phyloP scores from a whole-genome alignment of 1,284 basidiomycete genomes.

The Somion occarium region DNA sequence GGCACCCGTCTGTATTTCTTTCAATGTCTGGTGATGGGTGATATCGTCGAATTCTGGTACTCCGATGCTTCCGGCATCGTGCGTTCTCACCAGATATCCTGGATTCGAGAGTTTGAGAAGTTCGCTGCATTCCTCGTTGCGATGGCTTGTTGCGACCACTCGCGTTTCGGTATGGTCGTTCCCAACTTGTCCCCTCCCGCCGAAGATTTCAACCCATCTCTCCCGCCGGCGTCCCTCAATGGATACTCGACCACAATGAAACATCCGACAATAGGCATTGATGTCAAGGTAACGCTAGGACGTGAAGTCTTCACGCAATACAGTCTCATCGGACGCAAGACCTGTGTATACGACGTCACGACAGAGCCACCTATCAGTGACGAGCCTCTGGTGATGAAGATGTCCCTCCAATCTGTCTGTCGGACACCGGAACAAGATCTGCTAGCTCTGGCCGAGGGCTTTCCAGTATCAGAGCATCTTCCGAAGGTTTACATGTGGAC shows the following conservation, averaged over 20 bases:
- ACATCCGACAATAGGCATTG: background rate
- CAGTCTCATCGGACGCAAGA: background rate
- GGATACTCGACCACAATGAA: background rate
- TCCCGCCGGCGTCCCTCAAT: background rate
- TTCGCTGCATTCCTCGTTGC: conserved; percentile 4
- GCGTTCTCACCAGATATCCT: background rate
- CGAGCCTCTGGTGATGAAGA: background rate
- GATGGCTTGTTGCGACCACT: background rate
- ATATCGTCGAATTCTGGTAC: conserved; percentile 3
- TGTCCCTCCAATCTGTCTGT: background rate
- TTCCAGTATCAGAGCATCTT: conserved; percentile 3
- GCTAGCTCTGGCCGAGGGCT: background rate
- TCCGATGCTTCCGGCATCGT: conserved; percentile 6
- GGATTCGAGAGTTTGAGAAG: conserved; percentile 7
- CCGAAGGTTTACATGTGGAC: conserved; percentile 5
- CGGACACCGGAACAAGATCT: conserved; percentile 3
- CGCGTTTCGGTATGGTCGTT: background rate
- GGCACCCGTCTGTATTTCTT: background rate
- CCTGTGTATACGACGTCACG: conserved; percentile 6
- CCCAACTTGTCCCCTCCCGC: background rate
- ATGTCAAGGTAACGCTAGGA: background rate
- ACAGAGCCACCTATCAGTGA: background rate
- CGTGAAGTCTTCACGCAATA: conserved; percentile 3
- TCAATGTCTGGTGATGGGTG: background rate
- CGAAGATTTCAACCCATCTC: background rate